Base-by-base conservation (phyloP, 139 green algal genomes). In the Chlorella sp. region DNA sequence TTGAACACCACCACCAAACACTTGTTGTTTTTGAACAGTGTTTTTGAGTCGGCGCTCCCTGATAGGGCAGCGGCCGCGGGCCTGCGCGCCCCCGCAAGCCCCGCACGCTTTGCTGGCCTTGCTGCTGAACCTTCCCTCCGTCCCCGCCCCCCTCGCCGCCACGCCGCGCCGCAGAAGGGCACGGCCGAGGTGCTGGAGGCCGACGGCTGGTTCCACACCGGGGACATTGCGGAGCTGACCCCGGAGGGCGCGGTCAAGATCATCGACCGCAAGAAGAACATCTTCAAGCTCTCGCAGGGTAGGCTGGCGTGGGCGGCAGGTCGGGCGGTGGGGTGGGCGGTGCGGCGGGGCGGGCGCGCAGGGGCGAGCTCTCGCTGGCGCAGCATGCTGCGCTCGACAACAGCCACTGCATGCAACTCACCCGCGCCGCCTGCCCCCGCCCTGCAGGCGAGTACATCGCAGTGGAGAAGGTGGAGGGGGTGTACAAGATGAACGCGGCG, bases 191-290 rank as follows among this genome's bases (percentile, higher is more conserved):
- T 93, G 51, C 77, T 95, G 58, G 89, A 96, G 35, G 48, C 72
- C 27, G 90, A 95, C 64, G 93, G 93, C 58, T 97, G 88, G 89
- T 97, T 97, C 86, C 93, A 97, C 89, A 97, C 92, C 25, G 95
- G 95, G 53, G 95, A 99, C 83, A 92, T 99, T 31, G 95, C 86
- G 4, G 84, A 92, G 71, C 83, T 98, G 55, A 89, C 83, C 17
- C 70, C 84, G 4, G 56, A 82, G 8, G 94, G 95, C 21, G 85
- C 83, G 1, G 86, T 99, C 62, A 91, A 91, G 73, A 97, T 99
- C 75, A 89, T 98, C 42, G 95, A 99, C 86, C 87, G 94, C 77
- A 97, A 97, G 85, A 99, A 99, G 88, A 98, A 98, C 91, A 99
- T 99, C 86, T 99, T 99, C 92, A 99, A 99, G 91, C 92, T 99